Percentiles rank a stretch among this genome's conserved stretches.
Conservation (phyloP, 345 rosid genomes). For the Psidium guajava region DNA sequence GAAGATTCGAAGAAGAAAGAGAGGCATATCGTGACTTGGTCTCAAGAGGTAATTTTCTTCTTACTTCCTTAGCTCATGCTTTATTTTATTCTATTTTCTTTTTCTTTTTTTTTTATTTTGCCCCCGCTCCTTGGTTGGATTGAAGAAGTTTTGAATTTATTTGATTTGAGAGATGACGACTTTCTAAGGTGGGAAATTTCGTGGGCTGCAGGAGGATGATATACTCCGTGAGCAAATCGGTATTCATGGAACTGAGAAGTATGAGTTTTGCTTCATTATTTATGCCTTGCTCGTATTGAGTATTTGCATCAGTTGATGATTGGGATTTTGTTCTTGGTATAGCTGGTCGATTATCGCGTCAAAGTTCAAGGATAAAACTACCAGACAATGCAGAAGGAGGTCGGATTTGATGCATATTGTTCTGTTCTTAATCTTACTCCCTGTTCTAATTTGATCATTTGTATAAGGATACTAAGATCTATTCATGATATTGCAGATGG, state of each 20-base stretch:
- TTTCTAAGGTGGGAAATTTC: constrained; percentile 2
- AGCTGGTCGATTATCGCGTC: constrained; percentile 97
- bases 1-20: constrained; percentile 10
- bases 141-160: background rate
- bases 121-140: constrained; percentile 3
- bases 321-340: constrained; percentile 10
- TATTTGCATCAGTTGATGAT: background rate
- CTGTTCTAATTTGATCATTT: background rate
- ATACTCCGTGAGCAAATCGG: constrained; percentile 72
- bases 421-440: background rate
- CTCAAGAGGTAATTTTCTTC: constrained; percentile 39
- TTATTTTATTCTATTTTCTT: background rate
- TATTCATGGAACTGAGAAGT: constrained; percentile 75
- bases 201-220: constrained; percentile 76
- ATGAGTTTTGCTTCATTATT: constrained; percentile 1
- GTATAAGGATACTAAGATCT: background rate
- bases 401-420: constrained; percentile 8
- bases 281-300: background rate
- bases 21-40: constrained; percentile 28
- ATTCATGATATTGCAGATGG: constrained; percentile 48
- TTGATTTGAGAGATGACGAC: constrained; percentile 6
- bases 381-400: constrained; percentile 99
- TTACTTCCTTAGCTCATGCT: background rate
- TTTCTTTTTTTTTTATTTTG: background rate
- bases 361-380: constrained; percentile 81